Evolutionary conservation across 1,284 basidiomycete species (phyloP).

Genomic region (Phellinidium pouzarii): DNA sequence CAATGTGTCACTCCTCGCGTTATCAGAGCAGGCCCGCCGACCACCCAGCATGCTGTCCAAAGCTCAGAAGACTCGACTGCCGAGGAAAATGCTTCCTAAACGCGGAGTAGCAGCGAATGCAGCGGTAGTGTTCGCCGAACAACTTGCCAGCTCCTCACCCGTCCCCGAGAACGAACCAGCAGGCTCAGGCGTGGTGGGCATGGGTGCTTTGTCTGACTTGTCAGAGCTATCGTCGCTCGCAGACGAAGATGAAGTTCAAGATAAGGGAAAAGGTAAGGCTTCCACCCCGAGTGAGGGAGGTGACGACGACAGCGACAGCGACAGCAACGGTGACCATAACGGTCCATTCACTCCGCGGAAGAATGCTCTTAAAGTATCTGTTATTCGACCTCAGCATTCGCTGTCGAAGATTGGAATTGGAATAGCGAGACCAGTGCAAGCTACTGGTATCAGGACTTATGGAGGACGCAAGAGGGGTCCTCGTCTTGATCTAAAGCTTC

Average conservation of each 20-base stretch:
- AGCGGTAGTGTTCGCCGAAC: neutral
- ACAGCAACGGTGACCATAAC: neutral
- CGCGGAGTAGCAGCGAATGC: slow-evolving; percentile 2
- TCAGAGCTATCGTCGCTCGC: neutral
- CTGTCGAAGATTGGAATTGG: slow-evolving; percentile 12
- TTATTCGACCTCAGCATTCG: neutral
- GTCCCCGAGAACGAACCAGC: neutral
- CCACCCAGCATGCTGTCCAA: neutral
- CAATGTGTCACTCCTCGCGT: neutral
- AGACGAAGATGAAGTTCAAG: neutral
- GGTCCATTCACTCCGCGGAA: neutral
- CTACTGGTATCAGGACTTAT: slow-evolving; percentile 13
- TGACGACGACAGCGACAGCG: neutral
- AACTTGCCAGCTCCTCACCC: slow-evolving; percentile 1
- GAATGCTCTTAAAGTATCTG: neutral
- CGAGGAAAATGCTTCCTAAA: neutral
- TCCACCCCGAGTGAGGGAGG: neutral
- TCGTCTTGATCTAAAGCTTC: neutral
- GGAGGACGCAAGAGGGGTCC: neutral
- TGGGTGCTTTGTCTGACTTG: neutral
- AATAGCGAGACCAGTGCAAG: slow-evolving; percentile 6
- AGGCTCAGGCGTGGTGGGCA: neutral
- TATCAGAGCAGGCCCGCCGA: neutral
- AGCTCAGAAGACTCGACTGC: neutral
- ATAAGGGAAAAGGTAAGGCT: neutral